Evolutionary conservation across 106 monocot genomes (phyloP).

Genomic region (Narthecium ossifragum): DNA sequence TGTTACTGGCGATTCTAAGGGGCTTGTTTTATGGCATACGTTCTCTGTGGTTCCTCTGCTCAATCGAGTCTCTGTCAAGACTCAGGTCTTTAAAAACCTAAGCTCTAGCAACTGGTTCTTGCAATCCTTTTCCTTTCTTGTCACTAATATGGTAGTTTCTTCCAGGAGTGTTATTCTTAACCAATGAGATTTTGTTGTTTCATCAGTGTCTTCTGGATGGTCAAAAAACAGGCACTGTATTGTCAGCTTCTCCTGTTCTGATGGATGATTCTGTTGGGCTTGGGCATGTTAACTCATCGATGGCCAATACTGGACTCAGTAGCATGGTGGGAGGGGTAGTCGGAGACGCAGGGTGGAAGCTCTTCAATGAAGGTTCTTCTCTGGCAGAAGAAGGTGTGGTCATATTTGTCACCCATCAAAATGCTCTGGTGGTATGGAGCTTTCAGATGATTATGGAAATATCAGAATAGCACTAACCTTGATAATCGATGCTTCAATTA

Average conservation of each 20-base stretch:
- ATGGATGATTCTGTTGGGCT: constrained; percentile 34
- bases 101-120: neutral
- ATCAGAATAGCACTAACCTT: neutral
- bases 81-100: constrained; percentile 57
- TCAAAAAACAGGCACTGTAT: constrained; percentile 61
- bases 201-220: constrained; percentile 80
- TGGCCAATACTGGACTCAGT: constrained; percentile 52
- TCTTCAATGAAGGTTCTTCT: constrained; percentile 75
- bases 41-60: constrained; percentile 71
- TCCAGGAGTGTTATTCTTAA: neutral
- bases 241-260: constrained; percentile 69
- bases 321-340: constrained; percentile 86
- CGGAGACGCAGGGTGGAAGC: constrained; percentile 74
- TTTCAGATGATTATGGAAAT: constrained; percentile 18
- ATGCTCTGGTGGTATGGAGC: constrained; percentile 91
- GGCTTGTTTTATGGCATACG: constrained; percentile 75
- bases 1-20: constrained; percentile 87
- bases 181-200: neutral
- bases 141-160: constrained; percentile 3
- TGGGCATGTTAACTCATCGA: constrained; percentile 26
- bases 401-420: constrained; percentile 82
- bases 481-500: neutral
- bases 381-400: constrained; percentile 87
- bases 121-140: neutral
- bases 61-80: constrained; percentile 73